Evolutionary conservation across 148 eudicot species (phyloP), one percentile per base, ranked within the genome.

Genomic region (Oxyria digyna): DNA sequence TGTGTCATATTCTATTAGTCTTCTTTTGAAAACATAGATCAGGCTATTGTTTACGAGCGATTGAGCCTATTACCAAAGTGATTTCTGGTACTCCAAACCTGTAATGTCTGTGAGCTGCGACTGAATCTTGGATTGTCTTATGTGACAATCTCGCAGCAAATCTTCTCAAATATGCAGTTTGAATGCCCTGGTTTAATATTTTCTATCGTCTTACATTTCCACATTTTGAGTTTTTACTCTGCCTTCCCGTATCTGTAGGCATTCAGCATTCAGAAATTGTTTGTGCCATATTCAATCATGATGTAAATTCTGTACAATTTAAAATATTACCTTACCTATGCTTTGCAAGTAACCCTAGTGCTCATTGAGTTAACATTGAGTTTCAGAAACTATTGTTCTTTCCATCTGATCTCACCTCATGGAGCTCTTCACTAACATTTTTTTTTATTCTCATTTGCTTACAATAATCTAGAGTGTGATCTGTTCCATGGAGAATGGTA

Each of bases 401-500:
- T 57, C 12, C 33, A 11, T 55, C 33, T 11, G 17, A 57, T 14
- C 13, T 57, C 64, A 29, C 37, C 64, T 57, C 9, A 57, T 29
- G 35, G 35, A 57, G 8, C 23, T 4, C 29, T 24, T 15, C 31
- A 59, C 8, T 31, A 37, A 11, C 57, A 31, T 37, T 73, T 14
- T 59, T 35, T 43, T 59, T 62, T 49, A 67, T 59, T 29, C 72
- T 8, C 40, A n/a, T 68, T 67, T 54, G 31, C 41, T 54, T 43
- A 72, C 42, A 50, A 49, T 71, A 17, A 65, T 81, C 10, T 74
- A 89, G 98, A 80, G 9, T 93, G 98, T 76, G 90, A 93, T 81
- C 82, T 93, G 75, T 87, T 78, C 78, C 87, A 83, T 72, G 98
- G 98, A n/a, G 81, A 86, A 67, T 93, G 98, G 98, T 77, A 87